A percentile compares a stretch with the other conserved stretches of the same genome.
Evolutionary conservation across 2,329 filamentous ascomycete species (phyloP).

Genomic region (Hirsutella thompsonii): DNA sequence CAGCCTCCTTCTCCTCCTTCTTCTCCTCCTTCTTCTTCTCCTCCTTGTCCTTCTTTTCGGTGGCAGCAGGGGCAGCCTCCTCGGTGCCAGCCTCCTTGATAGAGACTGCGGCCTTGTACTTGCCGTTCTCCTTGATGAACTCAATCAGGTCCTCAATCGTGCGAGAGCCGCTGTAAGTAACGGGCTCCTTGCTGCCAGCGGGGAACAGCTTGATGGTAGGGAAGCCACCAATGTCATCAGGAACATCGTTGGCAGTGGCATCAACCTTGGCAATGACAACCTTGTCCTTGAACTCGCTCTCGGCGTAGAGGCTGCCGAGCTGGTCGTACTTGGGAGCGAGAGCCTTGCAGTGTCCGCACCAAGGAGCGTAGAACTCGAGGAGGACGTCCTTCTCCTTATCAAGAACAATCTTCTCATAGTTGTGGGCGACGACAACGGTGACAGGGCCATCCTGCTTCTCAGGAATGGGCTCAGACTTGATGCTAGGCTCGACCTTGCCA

Average conservation of each 20-base stretch:
- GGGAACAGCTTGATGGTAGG: constrained; percentile 98
- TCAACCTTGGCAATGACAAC: constrained; percentile 96
- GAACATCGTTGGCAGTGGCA: constrained; percentile 89
- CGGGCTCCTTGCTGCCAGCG: constrained; percentile 73
- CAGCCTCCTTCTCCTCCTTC: constrained; percentile 6
- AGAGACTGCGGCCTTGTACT: constrained; percentile 63
- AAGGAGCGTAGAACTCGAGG: constrained; percentile 96
- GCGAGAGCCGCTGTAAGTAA: constrained; percentile 80
- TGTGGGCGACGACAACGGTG: constrained; percentile 80
- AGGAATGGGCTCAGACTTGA: constrained; percentile 96
- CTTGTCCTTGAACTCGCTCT: constrained; percentile 67
- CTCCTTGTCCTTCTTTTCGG: constrained; percentile 32
- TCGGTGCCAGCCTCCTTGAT: constrained; percentile 40
- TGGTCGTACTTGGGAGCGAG: constrained; percentile 95
- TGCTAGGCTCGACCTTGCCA: constrained; percentile 86
- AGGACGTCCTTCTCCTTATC: constrained; percentile 95
- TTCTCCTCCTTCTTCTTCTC: constrained; percentile 31
- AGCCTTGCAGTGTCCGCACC: constrained; percentile 99
- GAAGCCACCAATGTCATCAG: constrained; percentile 94
- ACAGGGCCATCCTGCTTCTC: constrained; percentile 87
- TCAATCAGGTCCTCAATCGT: constrained; percentile 82
- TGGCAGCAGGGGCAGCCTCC: constrained; percentile 40
- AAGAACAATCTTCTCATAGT: constrained; percentile 82
- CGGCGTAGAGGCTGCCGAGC: constrained; percentile 64
- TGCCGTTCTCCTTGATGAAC: constrained; percentile 93